A percentile compares a stretch with the other conserved stretches of the same genome.
Conservation (phyloP, 352 stramenopile species). For the Blastocystis sp. region DNA sequence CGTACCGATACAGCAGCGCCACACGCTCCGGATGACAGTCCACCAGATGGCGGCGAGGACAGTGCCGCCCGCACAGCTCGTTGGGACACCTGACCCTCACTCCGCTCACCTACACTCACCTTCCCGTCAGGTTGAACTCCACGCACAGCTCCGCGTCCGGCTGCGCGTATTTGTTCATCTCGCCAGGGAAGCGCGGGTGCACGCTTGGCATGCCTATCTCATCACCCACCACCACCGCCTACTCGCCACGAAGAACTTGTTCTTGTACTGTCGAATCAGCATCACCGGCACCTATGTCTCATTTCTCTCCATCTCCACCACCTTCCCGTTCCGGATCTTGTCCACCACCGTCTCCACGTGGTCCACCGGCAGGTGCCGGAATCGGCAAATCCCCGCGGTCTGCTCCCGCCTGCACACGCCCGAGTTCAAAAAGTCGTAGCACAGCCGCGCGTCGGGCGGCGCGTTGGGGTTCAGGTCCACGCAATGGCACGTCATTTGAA, state of each 20-base stretch:
- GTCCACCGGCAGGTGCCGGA: constrained; percentile 22
- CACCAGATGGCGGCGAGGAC: constrained; percentile 41
- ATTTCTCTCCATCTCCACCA: neutral
- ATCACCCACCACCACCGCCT: neutral
- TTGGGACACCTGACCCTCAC: constrained; percentile 29
- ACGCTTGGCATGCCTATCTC: constrained; percentile 54
- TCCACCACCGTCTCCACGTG: constrained; percentile 64
- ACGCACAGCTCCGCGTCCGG: constrained; percentile 28
- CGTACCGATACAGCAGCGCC: constrained; percentile 31
- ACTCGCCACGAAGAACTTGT: constrained; percentile 29
- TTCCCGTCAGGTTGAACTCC: constrained; percentile 42
- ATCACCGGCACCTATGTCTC: constrained; percentile 17
- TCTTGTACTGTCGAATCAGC: constrained; percentile 20
- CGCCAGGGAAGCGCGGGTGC: neutral
- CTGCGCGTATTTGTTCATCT: constrained; percentile 32
- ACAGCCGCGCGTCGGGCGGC: constrained; percentile 10
- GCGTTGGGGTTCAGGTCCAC: constrained; percentile 49
- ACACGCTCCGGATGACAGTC: constrained; percentile 49
- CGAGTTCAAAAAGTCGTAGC: constrained; percentile 63
- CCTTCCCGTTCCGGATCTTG: constrained; percentile 53
- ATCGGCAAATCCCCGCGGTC: constrained; percentile 19
- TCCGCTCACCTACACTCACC: neutral
- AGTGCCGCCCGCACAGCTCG: neutral
- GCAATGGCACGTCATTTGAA: neutral
- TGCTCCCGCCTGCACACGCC: constrained; percentile 47